Percentiles rank a stretch among this genome's conserved stretches.
These are phyloP conservation scores for Pinus taeda DNA, from an alignment of 75 land plant species.

Conservation along the genomic window DNA sequence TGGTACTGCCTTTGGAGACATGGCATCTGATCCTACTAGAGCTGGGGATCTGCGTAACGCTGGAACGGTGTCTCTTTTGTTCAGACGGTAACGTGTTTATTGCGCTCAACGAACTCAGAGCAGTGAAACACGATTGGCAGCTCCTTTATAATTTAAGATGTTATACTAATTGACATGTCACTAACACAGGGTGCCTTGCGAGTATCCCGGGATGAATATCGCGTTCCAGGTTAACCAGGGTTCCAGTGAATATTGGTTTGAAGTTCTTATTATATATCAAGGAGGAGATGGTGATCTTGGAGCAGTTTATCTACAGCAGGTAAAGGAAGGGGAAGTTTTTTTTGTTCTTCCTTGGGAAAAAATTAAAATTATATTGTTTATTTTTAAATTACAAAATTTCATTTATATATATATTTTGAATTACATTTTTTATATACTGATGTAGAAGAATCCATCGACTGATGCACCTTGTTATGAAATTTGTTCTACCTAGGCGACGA, in stretches of 20 bases:
- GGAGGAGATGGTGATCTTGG: conserved; percentile 25
- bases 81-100: conserved; percentile 23
- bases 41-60: conserved; percentile 37
- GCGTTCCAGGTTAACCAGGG: conserved; percentile 81
- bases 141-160: too few species aligned
- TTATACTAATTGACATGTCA: too few species aligned
- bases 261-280: conserved; percentile 48
- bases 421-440: too few species aligned
- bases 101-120: too few species aligned
- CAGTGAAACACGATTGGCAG: too few species aligned
- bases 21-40: conserved; percentile 34
- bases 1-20: conserved; percentile 58
- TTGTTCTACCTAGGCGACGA: too few species aligned
- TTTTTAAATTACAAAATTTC: too few species aligned
- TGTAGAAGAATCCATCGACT: too few species aligned
- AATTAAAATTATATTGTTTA: too few species aligned
- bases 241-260: conserved; percentile 71
- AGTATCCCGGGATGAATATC: conserved; percentile 58
- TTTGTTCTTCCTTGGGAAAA: too few species aligned
- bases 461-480: too few species aligned
- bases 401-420: too few species aligned
- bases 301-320: conserved; percentile 11
- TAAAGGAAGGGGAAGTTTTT: neutral
- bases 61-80: conserved; percentile 32
- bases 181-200: conserved; percentile 23